phyloP scores from a whole-genome alignment of 192 early-diverging fungal genomes.

The Gonapodya prolifera region DNA sequence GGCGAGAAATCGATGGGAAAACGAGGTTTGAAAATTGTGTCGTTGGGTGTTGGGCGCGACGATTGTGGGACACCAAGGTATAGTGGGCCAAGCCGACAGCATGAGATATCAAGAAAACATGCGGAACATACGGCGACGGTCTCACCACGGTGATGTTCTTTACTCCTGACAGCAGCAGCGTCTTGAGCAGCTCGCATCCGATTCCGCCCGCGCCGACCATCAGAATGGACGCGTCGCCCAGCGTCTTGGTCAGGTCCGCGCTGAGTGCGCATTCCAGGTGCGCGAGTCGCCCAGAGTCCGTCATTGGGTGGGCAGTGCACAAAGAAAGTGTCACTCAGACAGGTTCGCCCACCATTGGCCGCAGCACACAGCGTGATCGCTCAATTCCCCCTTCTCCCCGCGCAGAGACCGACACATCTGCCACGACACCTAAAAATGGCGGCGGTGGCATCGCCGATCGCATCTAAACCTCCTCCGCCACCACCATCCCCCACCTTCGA shows the following conservation, averaged over 20 bases:
- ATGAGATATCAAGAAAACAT: not conserved
- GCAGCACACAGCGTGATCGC: not conserved
- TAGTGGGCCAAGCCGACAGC: not conserved
- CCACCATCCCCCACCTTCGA: not conserved
- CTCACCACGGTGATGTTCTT: slow-evolving; percentile 60
- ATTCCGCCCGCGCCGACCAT: slow-evolving; percentile 63
- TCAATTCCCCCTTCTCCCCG: not conserved
- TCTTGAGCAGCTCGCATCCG: slow-evolving; percentile 95
- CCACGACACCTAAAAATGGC: no score
- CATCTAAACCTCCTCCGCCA: not conserved
- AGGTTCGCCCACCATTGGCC: not conserved
- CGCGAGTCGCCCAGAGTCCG: not conserved
- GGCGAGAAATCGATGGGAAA: not conserved
- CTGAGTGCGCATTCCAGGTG: not conserved
- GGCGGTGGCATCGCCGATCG: no score
- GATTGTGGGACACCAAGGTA: not conserved
- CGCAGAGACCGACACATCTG: not conserved
- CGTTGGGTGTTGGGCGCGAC: not conserved
- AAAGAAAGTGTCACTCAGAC: not conserved
- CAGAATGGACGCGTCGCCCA: not conserved
- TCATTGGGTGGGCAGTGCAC: not conserved
- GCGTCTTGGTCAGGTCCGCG: not conserved
- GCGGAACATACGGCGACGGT: not conserved
- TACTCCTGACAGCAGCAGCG: slow-evolving; percentile 83
- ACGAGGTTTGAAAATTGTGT: not conserved